Conservation (phyloP, 805 yeast genomes). For the Candida xyloterini region DNA sequence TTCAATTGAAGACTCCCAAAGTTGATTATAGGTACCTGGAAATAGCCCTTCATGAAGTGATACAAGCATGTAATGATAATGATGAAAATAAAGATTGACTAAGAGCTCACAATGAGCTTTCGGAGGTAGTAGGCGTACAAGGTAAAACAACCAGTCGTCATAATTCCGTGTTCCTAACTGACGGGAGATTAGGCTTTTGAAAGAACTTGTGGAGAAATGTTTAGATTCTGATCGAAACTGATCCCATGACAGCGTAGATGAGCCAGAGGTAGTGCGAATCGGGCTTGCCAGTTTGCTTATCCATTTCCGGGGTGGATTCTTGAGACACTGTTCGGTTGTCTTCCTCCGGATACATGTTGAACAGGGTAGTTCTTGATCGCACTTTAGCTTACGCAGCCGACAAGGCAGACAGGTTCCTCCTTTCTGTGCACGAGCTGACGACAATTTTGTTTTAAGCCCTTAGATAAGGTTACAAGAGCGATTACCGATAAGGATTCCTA, state of each 20-base stretch:
- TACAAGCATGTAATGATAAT: conserved; percentile 3
- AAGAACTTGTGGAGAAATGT: neutral
- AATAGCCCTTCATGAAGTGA: conserved; percentile 14
- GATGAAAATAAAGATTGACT: conserved; percentile 8
- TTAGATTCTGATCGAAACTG: neutral
- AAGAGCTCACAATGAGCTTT: conserved; percentile 11
- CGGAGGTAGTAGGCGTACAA: conserved; percentile 12
- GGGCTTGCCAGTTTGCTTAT: conserved; percentile 4
- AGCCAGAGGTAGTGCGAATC: neutral
- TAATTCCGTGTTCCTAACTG: neutral
- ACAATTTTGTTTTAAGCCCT: neutral
- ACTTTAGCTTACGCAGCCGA: conserved; percentile 12
- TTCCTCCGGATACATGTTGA: conserved; percentile 10
- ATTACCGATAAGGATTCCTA: neutral
- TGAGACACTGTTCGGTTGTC: conserved; percentile 30
- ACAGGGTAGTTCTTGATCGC: conserved; percentile 15
- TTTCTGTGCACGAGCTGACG: neutral
- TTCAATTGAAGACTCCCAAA: conserved; percentile 7
- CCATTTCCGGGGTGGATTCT: conserved; percentile 20
- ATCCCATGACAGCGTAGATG: neutral
- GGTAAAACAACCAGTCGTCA: conserved; percentile 9
- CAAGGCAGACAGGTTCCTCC: conserved; percentile 12
- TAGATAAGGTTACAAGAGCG: neutral
- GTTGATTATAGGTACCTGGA: neutral
- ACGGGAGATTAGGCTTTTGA: neutral